These are phyloP conservation scores for Ustulina deusta DNA, from an alignment of 2,329 filamentous ascomycete genomes.

Conservation along the genomic window DNA sequence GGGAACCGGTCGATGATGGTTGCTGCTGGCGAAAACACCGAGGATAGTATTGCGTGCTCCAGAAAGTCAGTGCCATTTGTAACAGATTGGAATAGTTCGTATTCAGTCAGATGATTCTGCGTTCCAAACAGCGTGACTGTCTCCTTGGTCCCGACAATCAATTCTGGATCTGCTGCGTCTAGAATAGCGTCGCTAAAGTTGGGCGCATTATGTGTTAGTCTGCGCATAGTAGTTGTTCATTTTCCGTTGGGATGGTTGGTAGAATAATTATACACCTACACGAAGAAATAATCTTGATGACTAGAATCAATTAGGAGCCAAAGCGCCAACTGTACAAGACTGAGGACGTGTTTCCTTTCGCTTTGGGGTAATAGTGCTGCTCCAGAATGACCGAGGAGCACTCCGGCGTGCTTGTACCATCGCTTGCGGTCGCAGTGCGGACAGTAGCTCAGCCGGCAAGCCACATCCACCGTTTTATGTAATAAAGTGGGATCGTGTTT, in stretches of 20 bases:
- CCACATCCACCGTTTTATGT: background rate
- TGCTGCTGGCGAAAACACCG: background rate
- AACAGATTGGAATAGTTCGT: too few relatives aligned
- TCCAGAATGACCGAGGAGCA: background rate
- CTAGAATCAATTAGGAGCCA: background rate
- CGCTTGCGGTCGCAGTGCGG: background rate
- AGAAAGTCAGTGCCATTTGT: too few relatives aligned
- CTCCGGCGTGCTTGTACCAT: background rate
- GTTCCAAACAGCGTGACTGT: background rate
- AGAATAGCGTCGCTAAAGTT: background rate
- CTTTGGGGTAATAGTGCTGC: background rate
- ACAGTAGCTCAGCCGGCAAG: background rate
- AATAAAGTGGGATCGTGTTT: background rate
- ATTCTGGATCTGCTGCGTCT: slow-evolving; percentile 1
- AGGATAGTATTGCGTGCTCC: slow-evolving; percentile 1
- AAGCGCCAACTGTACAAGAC: background rate
- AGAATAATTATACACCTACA: background rate
- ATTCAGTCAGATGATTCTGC: too few relatives aligned
- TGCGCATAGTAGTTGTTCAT: background rate
- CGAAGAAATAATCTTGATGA: slow-evolving; percentile 1
- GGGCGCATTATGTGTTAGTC: background rate
- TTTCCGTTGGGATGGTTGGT: background rate
- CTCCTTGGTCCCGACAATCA: background rate
- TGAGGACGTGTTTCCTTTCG: slow-evolving; percentile 1
- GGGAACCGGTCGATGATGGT: background rate